Evolutionary conservation across 371 early-diverging fungal genomes (phyloP).

Genomic region (Lichtheimia hyalospora): DNA sequence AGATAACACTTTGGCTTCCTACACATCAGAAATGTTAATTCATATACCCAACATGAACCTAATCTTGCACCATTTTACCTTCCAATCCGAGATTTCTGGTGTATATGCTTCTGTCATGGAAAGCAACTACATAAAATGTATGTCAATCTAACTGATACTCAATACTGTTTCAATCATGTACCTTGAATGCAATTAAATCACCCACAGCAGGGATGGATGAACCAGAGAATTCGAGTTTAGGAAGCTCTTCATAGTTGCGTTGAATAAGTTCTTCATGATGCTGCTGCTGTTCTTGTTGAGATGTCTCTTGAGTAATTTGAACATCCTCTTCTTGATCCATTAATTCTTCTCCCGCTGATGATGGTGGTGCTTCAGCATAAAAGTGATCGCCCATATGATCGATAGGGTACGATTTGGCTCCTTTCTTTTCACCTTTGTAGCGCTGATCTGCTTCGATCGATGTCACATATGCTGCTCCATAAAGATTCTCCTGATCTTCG

Average conservation of each 20-base stretch:
- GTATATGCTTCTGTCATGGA: background rate
- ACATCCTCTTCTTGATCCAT: background rate
- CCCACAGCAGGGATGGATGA: background rate
- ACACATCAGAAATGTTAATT: too few species aligned
- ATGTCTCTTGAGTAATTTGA: background rate
- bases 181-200: background rate
- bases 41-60: too few species aligned
- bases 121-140: background rate
- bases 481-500: background rate
- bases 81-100: background rate
- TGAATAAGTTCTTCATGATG: background rate
- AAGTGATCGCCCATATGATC: background rate
- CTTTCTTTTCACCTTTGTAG: background rate
- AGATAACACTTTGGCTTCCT: too few species aligned
- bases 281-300: background rate
- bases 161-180: background rate
- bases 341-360: background rate
- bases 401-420: background rate
- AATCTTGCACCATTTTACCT: background rate
- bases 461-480: conserved; percentile 1
- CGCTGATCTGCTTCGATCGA: background rate
- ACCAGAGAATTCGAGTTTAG: background rate
- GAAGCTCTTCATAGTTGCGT: background rate
- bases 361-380: background rate
- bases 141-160: background rate